phyloP scores from a whole-genome alignment of 116 monocot species.

The Papilionanthe hybrid region DNA sequence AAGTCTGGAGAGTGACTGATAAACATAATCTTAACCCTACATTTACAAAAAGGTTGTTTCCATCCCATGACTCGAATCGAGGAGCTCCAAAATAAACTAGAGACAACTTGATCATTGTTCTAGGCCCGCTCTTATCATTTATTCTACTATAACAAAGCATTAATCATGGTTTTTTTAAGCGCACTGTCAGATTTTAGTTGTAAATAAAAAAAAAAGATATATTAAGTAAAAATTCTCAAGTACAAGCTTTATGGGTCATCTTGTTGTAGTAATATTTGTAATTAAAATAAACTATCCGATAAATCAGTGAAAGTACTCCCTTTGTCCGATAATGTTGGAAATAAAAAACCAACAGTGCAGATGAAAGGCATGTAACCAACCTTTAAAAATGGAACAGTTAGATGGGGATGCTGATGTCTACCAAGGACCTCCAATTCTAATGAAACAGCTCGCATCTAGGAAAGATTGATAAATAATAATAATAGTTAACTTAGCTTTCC shows the following conservation, averaged over 20 bases:
- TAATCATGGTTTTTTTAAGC: not conserved
- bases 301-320: too few relatives aligned
- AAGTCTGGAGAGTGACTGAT: too few relatives aligned
- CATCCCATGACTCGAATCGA: too few relatives aligned
- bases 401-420: constrained; percentile 71
- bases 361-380: constrained; percentile 17
- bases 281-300: not conserved
- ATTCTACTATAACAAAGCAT: too few relatives aligned
- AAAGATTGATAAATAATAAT: constrained; percentile 16
- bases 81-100: too few relatives aligned
- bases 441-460: constrained; percentile 82
- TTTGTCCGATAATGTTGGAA: too few relatives aligned
- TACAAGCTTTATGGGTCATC: not conserved
- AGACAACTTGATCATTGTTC: too few relatives aligned
- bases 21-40: too few relatives aligned
- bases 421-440: constrained; percentile 80
- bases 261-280: not conserved
- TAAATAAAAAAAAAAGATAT: not conserved
- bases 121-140: too few relatives aligned
- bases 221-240: not conserved
- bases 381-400: constrained; percentile 93
- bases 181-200: not conserved
- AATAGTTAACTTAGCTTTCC: not conserved
- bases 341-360: not conserved
- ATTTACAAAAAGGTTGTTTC: too few relatives aligned